These are phyloP conservation scores for Cladosporium austrohemisphaericum DNA, from an alignment of 2,329 filamentous ascomycete species.

Conservation along the genomic window DNA sequence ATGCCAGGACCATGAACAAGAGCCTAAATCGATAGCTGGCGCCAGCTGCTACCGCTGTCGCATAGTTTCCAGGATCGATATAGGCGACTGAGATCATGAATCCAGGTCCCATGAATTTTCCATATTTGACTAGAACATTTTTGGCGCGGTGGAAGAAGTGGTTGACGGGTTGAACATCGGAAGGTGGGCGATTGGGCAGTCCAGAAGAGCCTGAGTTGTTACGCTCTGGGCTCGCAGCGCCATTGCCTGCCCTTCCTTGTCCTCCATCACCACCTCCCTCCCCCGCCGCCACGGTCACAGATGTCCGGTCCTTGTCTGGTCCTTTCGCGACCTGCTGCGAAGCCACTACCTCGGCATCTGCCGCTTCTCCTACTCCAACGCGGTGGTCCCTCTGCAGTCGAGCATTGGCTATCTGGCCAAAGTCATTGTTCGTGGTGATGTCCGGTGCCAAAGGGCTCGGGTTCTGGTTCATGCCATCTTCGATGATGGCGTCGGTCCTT, in stretches of 20 bases:
- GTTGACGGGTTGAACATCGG: background rate
- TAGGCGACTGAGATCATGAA: constrained; percentile 57
- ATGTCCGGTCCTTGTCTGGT: background rate
- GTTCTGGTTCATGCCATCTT: constrained; percentile 59
- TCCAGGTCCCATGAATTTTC: constrained; percentile 61
- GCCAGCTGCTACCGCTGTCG: constrained; percentile 66
- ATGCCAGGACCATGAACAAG: constrained; percentile 65
- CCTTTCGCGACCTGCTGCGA: constrained; percentile 1
- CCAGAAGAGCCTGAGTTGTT: background rate
- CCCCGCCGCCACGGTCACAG: constrained; percentile 10
- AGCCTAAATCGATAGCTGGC: constrained; percentile 62
- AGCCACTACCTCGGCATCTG: constrained; percentile 18
- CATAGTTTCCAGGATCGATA: constrained; percentile 59
- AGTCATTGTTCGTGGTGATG: constrained; percentile 58
- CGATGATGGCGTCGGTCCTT: constrained; percentile 53
- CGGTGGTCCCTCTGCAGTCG: constrained; percentile 48
- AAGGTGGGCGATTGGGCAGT: background rate
- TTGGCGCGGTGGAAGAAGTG: constrained; percentile 8
- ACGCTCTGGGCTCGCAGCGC: constrained; percentile 4
- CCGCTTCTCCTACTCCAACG: constrained; percentile 25
- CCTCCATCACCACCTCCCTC: constrained; percentile 20
- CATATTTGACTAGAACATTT: constrained; percentile 44
- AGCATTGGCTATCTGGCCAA: constrained; percentile 59
- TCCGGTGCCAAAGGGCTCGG: constrained; percentile 57
- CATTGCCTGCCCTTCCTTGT: background rate